Evolutionary conservation across 805 yeast species (phyloP).

Genomic region (Metschnikowia shivogae): DNA sequence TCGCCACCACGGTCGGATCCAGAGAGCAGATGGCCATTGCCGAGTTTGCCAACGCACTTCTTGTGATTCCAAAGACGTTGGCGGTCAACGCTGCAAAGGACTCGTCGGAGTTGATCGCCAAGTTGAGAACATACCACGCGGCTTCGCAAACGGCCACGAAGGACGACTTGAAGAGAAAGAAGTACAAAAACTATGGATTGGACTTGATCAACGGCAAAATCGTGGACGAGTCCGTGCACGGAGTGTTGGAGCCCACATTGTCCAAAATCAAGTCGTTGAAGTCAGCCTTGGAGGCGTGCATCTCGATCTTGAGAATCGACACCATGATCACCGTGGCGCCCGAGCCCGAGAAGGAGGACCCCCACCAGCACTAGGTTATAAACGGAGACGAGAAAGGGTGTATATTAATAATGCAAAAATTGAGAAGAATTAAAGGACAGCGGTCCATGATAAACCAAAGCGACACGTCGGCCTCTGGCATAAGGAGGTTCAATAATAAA

Average conservation of each 20-base stretch:
- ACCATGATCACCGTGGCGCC: constrained; percentile 98
- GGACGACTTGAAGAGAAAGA: constrained; percentile 78
- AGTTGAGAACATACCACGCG: constrained; percentile 92
- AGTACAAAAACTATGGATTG: constrained; percentile 87
- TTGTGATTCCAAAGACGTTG: constrained; percentile 91
- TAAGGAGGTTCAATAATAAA: background rate
- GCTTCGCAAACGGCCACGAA: constrained; percentile 84
- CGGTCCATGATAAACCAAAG: background rate
- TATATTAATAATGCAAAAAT: constrained; percentile 2
- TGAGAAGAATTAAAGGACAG: background rate
- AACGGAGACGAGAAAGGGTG: background rate
- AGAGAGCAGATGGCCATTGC: constrained; percentile 98
- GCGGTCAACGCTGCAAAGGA: constrained; percentile 98
- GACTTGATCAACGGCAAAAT: constrained; percentile 90
- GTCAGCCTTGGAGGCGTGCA: constrained; percentile 96
- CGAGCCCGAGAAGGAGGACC: constrained; percentile 87
- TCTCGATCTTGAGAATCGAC: constrained; percentile 94
- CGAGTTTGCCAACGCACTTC: constrained; percentile 87
- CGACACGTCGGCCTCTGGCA: background rate
- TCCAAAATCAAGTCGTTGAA: constrained; percentile 90
- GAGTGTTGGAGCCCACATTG: constrained; percentile 94
- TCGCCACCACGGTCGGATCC: constrained; percentile 96
- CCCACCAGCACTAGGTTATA: constrained; percentile 65
- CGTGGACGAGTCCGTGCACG: constrained; percentile 76
- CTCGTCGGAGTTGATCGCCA: constrained; percentile 90